Base-by-base conservation (phyloP, 1,284 basidiomycete genomes). In the Meira nashicola region DNA sequence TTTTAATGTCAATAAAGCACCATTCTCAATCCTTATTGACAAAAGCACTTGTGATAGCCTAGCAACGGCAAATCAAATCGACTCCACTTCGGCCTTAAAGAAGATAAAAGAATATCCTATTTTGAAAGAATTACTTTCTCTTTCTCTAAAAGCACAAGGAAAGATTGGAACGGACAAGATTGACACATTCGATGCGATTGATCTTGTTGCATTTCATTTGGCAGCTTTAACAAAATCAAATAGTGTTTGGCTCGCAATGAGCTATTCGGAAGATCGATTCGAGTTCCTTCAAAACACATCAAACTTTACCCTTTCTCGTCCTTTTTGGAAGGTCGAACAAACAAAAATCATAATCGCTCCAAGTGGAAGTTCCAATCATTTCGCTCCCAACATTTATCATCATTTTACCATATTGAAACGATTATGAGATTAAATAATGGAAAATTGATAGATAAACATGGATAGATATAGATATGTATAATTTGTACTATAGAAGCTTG, bases 1-100 rank as follows among this genome's bases (percentile, higher is more conserved):
- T 19, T 28, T 48, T 12, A 10, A 9, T 19, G 17, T 19, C 17
- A n/a, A 39, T 14, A n/a, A 52, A n/a, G 49, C 10, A 10, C 25
- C 12, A 10, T n/a, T 52, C 19, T 12, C n/a, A n/a, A 12, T 39
- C 49, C n/a, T 52, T 8, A 12, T 52, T 19, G 49, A 52, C 49
- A 52, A 52, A 25, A 52, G 49, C 23, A 52, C 49, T 12, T 21
- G 49, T 25, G 49, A 52, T 39, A 23, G 14, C 12, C n/a, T 52
- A n/a, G n/a, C 49, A 8, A 52, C 49, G 21, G 10, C 49, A 10
- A 25, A 39, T 39, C 9, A n/a, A 37, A n/a, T 33, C 9, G 8
- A n/a, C 8, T 11, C 9, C 14, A 19, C 17, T 9, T 48, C 17
- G 10, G 17, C 17, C 10, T 19, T 10, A 28, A 19, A 12, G 10